Conservation (phyloP, 352 stramenopile genomes). For the Pythium pyrilobum region DNA sequence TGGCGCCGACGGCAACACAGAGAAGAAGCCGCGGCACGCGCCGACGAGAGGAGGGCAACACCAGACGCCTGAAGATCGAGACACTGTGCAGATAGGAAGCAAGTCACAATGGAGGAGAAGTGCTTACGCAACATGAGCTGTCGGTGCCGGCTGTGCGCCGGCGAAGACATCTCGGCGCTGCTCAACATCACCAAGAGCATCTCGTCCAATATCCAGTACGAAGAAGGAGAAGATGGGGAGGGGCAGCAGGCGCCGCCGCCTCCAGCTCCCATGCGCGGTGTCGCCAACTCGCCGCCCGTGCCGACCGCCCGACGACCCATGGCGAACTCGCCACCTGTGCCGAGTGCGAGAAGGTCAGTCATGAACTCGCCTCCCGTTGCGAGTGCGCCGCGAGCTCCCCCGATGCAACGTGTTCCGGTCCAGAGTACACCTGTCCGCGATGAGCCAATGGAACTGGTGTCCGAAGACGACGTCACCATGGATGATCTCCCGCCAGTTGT, state of each 20-base stretch:
- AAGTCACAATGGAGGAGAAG: conserved; percentile 57
- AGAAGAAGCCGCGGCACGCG: not conserved
- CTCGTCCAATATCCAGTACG: conserved; percentile 76
- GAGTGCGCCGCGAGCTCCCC: not conserved
- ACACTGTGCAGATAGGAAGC: not conserved
- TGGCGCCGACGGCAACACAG: conserved; percentile 1
- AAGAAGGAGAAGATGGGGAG: conserved; percentile 28
- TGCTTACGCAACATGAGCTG: conserved; percentile 87
- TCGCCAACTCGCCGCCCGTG: conserved; percentile 45
- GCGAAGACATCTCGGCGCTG: conserved; percentile 72
- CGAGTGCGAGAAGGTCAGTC: not conserved
- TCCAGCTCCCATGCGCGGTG: conserved; percentile 24
- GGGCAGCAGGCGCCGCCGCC: conserved; percentile 8
- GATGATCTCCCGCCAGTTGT: not conserved
- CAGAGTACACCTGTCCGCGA: conserved; percentile 7
- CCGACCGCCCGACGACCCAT: conserved; percentile 16
- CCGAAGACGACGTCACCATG: conserved; percentile 18
- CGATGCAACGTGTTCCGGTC: not conserved
- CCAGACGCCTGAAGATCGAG: not conserved
- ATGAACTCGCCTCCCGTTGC: not conserved
- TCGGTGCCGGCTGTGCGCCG: conserved; percentile 74
- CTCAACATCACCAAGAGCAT: conserved; percentile 80
- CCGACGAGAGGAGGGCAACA: not conserved
- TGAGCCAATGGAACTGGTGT: conserved; percentile 14
- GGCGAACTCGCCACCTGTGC: conserved; percentile 38